Percentiles rank a stretch among this genome's conserved stretches.
These are phyloP conservation scores for Artemisia argyi DNA, from an alignment of 129 eudicot genomes.

Conservation along the genomic window DNA sequence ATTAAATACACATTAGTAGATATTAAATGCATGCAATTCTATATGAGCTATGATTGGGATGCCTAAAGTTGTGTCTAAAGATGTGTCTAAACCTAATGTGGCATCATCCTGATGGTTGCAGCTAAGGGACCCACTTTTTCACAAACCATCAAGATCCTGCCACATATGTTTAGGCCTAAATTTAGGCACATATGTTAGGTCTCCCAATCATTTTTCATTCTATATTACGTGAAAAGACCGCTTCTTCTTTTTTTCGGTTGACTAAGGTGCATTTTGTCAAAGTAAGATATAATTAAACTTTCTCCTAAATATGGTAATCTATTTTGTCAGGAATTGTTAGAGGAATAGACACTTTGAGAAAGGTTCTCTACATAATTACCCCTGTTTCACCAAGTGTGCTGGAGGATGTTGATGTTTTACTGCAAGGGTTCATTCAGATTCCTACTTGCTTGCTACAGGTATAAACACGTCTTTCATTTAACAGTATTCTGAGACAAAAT, in stretches of 20 bases:
- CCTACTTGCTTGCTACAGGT: slow-evolving; percentile 91
- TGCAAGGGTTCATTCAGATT: slow-evolving; percentile 84
- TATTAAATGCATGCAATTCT: not conserved
- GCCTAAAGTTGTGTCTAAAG: too few relatives aligned
- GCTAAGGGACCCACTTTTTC: too few relatives aligned
- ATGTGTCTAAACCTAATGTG: too few relatives aligned
- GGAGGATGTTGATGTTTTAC: slow-evolving; percentile 71
- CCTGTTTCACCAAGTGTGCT: slow-evolving; percentile 66
- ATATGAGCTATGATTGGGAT: too few relatives aligned
- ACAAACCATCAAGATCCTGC: not conserved
- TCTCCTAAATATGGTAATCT: not conserved
- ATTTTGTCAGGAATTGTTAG: slow-evolving; percentile 67
- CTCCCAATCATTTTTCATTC: not conserved
- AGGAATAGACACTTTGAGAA: slow-evolving; percentile 65
- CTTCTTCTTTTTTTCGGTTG: not conserved
- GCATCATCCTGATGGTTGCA: too few relatives aligned
- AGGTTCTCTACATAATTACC: slow-evolving; percentile 59
- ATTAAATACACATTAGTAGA: not conserved
- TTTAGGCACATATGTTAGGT: too few relatives aligned
- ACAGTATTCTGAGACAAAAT: not conserved
- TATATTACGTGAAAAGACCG: not conserved
- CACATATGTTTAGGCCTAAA: not conserved
- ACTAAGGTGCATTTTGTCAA: slow-evolving; percentile 1
- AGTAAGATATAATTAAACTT: not conserved
- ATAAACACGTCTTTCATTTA: slow-evolving; percentile 8